Conservation (phyloP, 2,329 filamentous ascomycete species). For the Arthroderma sp. region DNA sequence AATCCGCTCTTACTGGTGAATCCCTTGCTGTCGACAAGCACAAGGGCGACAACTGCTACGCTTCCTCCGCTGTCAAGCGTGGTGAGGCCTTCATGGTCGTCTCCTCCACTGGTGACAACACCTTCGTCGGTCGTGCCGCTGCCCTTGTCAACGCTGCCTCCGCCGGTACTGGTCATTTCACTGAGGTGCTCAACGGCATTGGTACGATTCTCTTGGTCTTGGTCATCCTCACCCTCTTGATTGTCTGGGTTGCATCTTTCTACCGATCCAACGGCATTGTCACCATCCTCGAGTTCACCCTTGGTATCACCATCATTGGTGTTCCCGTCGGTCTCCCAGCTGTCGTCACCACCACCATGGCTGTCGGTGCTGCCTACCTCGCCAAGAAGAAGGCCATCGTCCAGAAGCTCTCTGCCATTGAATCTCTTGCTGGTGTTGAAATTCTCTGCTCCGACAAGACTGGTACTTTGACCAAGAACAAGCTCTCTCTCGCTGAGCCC, state of each 20-base stretch:
- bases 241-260: constrained; percentile 79
- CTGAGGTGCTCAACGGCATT: constrained; percentile 77
- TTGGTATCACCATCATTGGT: constrained; percentile 83
- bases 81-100: constrained; percentile 74
- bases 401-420: constrained; percentile 82
- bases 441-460: constrained; percentile 94
- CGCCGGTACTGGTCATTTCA: constrained; percentile 70
- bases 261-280: constrained; percentile 76
- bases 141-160: constrained; percentile 69
- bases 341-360: constrained; percentile 90
- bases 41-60: constrained; percentile 65
- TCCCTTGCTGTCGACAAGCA: constrained; percentile 85
- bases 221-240: constrained; percentile 64
- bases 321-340: constrained; percentile 86
- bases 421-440: constrained; percentile 83
- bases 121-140: constrained; percentile 78
- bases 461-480: constrained; percentile 87
- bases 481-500: constrained; percentile 73
- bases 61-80: constrained; percentile 81
- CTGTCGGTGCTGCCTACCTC: constrained; percentile 79
- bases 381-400: constrained; percentile 89
- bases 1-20: constrained; percentile 84
- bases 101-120: constrained; percentile 75
- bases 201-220: constrained; percentile 67
- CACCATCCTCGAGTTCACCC: constrained; percentile 66